phyloP scores from a whole-genome alignment of 805 yeast species.

The Candida patagonica region DNA sequence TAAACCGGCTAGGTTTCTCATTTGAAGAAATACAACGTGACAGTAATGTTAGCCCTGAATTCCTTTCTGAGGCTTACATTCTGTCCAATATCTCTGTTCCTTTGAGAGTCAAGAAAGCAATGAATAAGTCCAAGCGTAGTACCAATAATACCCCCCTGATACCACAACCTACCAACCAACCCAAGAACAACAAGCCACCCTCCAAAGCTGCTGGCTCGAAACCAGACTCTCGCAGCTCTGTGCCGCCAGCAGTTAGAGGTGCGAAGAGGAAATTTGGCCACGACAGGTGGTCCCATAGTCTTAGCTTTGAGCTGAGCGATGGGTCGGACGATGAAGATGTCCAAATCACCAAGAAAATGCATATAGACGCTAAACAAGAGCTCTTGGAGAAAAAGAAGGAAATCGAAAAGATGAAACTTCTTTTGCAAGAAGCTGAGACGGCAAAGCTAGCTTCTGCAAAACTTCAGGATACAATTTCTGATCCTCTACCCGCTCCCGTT shows the following conservation, averaged over 20 bases:
- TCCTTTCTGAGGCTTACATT: slow-evolving; percentile 9
- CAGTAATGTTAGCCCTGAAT: slow-evolving; percentile 10
- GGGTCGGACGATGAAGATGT: slow-evolving; percentile 16
- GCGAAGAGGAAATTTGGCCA: slow-evolving; percentile 14
- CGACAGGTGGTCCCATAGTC: slow-evolving; percentile 17
- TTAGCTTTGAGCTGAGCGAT: slow-evolving; percentile 16
- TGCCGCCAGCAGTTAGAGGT: background rate
- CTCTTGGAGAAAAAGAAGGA: slow-evolving; percentile 14
- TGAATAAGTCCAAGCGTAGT: background rate
- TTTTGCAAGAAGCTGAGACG: slow-evolving; percentile 6
- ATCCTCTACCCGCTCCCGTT: background rate
- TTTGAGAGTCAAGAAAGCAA: background rate
- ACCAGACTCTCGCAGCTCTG: background rate
- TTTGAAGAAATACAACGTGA: slow-evolving; percentile 20
- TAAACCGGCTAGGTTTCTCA: slow-evolving; percentile 20
- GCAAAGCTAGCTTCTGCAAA: background rate
- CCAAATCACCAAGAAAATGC: background rate
- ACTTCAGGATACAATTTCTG: background rate
- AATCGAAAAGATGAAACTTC: slow-evolving; percentile 10
- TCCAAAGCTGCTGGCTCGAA: background rate
- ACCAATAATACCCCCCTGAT: background rate
- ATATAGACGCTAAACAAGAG: slow-evolving; percentile 3
- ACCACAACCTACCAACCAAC: too few species aligned
- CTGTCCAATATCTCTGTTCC: background rate
- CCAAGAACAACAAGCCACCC: too few species aligned